Conservation (phyloP, 257 asterid genomes). For the Rauvolfia tetraphylla region DNA sequence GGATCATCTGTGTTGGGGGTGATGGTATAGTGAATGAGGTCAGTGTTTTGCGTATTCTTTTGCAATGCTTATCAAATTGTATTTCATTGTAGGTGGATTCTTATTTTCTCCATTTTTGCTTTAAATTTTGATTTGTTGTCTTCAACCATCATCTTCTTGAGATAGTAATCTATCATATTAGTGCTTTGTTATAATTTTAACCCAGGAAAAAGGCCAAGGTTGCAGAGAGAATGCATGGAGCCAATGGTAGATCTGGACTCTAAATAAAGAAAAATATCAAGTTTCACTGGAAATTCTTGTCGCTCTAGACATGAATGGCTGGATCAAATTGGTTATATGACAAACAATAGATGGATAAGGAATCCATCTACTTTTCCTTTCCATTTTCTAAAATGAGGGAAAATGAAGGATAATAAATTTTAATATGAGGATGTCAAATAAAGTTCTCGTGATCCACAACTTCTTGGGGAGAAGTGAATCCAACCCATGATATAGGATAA, state of each 20-base stretch:
- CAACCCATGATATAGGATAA: background rate
- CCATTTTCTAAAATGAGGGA: background rate
- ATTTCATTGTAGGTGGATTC: background rate
- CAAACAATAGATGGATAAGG: background rate
- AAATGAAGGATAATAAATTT: too few relatives aligned
- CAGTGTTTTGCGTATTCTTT: constrained; percentile 11
- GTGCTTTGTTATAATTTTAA: background rate
- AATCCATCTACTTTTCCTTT: background rate
- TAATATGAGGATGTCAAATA: background rate
- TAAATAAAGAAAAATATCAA: background rate
- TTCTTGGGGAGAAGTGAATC: background rate
- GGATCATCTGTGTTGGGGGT: constrained; percentile 98
- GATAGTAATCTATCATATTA: background rate
- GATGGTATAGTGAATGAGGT: constrained; percentile 99
- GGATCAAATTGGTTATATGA: background rate
- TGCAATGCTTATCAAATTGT: background rate
- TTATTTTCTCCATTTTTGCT: background rate
- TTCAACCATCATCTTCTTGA: background rate
- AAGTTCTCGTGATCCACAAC: background rate
- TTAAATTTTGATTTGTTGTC: background rate
- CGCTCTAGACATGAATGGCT: background rate
- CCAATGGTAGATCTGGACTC: background rate
- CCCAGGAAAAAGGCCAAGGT: background rate
- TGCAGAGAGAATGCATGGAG: background rate
- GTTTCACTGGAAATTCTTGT: background rate